Conservation (phyloP, 306 rosid genomes). For the Arachis stenosperma region DNA sequence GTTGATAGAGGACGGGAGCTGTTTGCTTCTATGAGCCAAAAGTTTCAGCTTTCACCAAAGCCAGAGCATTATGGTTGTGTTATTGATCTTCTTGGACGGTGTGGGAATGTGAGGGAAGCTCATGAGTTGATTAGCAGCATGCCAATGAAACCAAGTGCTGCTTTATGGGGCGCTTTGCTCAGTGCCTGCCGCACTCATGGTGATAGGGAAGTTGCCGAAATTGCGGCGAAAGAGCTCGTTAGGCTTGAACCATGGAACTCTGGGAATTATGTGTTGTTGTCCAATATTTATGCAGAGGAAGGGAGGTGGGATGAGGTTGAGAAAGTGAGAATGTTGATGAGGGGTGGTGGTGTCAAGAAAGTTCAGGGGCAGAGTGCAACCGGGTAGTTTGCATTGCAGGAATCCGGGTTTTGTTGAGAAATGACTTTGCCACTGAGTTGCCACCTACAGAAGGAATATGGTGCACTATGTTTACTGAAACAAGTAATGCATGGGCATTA, state of each 20-base stretch:
- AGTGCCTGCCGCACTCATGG: constrained; percentile 82
- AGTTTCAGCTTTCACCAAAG: constrained; percentile 57
- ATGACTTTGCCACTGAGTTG: background rate
- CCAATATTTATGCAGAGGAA: constrained; percentile 79
- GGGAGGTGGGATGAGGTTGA: constrained; percentile 84
- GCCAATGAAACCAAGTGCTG: constrained; percentile 74
- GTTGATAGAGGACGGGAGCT: constrained; percentile 66
- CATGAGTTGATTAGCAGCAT: constrained; percentile 65
- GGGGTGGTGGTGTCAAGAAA: constrained; percentile 56
- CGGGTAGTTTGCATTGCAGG: constrained; percentile 39
- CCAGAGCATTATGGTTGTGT: constrained; percentile 84
- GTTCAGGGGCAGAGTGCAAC: constrained; percentile 75
- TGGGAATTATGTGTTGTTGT: constrained; percentile 78
- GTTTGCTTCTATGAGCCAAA: constrained; percentile 58
- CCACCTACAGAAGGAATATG: background rate
- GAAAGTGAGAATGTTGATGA: constrained; percentile 69
- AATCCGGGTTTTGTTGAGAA: background rate
- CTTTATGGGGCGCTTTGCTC: constrained; percentile 84
- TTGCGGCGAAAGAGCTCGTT: constrained; percentile 67
- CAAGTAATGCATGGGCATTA: constrained; percentile 8
- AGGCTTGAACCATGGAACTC: constrained; percentile 81
- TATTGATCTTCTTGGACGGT: constrained; percentile 81
- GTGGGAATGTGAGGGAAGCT: constrained; percentile 65
- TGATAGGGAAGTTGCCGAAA: constrained; percentile 59
- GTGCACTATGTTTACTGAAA: constrained; percentile 6